These are phyloP conservation scores for Phaeotremella skinneri DNA, from an alignment of 768 basidiomycete genomes.

Conservation along the genomic window DNA sequence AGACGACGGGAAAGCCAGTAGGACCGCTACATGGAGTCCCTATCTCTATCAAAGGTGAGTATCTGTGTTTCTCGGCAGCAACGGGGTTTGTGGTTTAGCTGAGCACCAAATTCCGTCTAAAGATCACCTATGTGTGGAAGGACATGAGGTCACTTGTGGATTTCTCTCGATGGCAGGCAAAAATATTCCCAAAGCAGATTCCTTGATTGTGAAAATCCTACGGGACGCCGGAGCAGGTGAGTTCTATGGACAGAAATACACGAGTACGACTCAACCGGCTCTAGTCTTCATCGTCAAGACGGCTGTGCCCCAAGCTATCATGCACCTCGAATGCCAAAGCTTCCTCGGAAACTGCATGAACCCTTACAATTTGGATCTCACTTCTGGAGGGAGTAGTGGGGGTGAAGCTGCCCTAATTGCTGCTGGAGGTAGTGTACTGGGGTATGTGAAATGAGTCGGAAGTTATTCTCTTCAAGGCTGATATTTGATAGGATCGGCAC, in stretches of 20 bases:
- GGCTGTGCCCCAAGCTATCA: constrained; percentile 30
- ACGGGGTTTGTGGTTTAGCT: too few relatives aligned
- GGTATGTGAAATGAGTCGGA: too few relatives aligned
- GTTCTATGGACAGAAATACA: not conserved
- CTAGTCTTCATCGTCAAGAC: constrained; percentile 27
- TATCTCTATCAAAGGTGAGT: constrained; percentile 20
- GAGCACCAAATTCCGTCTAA: too few relatives aligned
- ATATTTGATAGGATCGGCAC: not conserved
- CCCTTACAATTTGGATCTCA: constrained; percentile 21
- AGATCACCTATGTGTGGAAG: not conserved
- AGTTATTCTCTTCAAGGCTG: too few relatives aligned
- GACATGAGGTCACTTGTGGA: constrained; percentile 6
- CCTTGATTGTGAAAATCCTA: constrained; percentile 8
- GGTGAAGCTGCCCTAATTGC: constrained; percentile 26
- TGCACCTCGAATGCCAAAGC: constrained; percentile 23
- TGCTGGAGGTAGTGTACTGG: constrained; percentile 3
- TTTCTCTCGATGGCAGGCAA: constrained; percentile 7
- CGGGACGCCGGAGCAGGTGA: constrained; percentile 21
- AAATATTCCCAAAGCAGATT: constrained; percentile 6
- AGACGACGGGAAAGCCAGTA: constrained; percentile 7
- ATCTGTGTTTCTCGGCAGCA: not conserved
- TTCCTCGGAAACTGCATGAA: constrained; percentile 18
- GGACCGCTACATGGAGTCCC: constrained; percentile 27
- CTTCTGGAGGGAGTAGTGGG: constrained; percentile 23
- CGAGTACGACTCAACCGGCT: too few relatives aligned